phyloP scores from a whole-genome alignment of 192 early-diverging fungal species.

The Coemansia sp. region DNA sequence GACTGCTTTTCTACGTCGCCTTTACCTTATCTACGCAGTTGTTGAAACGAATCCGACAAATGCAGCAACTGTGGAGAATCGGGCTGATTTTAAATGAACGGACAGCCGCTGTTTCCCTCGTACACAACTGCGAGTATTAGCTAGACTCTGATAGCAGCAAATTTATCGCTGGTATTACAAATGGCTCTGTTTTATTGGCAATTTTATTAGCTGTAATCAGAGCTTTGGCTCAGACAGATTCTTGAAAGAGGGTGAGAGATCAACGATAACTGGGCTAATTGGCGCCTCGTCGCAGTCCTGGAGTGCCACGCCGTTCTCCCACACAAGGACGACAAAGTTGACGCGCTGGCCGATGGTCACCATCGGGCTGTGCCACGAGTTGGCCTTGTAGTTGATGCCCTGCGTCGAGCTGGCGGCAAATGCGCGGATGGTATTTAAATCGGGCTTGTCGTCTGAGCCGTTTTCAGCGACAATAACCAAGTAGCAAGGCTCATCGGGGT shows the following conservation, averaged over 20 bases:
- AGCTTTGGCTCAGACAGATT: slow-evolving; percentile 26
- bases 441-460: slow-evolving; percentile 65
- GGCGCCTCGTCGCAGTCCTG: slow-evolving; percentile 73
- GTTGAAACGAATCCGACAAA: no score
- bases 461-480: slow-evolving; percentile 81
- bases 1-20: no score
- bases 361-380: slow-evolving; percentile 92
- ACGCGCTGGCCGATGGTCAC: slow-evolving; percentile 62
- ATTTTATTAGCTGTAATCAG: slow-evolving; percentile 5
- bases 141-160: no score
- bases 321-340: slow-evolving; percentile 71
- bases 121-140: no score
- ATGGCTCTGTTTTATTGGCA: no score
- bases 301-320: slow-evolving; percentile 68
- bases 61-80: no score
- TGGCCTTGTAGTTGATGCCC: slow-evolving; percentile 78
- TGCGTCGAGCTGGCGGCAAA: slow-evolving; percentile 69
- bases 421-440: slow-evolving; percentile 67
- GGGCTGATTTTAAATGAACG: no score
- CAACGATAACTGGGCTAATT: slow-evolving; percentile 30
- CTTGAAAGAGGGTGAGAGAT: slow-evolving; percentile 46
- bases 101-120: no score
- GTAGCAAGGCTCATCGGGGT: slow-evolving; percentile 53
- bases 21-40: no score
- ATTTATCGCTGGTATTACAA: no score